These are phyloP conservation scores for Eremothecium gossypii DNA, from an alignment of 1,139 yeast species.

Conservation along the genomic window DNA sequence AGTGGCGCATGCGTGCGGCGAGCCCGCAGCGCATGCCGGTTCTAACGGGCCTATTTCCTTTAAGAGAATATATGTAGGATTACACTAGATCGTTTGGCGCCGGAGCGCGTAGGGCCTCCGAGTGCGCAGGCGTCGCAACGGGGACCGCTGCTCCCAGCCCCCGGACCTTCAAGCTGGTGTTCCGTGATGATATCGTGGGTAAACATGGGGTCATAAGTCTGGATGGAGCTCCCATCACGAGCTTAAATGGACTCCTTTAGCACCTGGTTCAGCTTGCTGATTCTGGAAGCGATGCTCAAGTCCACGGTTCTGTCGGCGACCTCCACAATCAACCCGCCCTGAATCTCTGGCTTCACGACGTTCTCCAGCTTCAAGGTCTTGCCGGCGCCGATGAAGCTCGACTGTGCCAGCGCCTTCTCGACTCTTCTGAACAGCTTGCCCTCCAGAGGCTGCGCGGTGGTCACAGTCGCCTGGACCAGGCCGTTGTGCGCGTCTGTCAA, in stretches of 20 bases:
- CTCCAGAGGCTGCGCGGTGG: slow-evolving; percentile 83
- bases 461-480: slow-evolving; percentile 85
- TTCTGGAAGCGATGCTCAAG: slow-evolving; percentile 75
- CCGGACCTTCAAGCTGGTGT: too few relatives aligned
- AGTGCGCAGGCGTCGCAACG: too few relatives aligned
- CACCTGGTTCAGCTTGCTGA: slow-evolving; percentile 81
- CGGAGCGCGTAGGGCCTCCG: too few relatives aligned
- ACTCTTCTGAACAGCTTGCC: slow-evolving; percentile 70
- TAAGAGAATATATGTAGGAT: too few relatives aligned
- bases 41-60: too few relatives aligned
- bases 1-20: too few relatives aligned
- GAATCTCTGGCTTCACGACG: slow-evolving; percentile 77
- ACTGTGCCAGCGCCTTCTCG: slow-evolving; percentile 67
- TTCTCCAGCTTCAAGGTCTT: slow-evolving; percentile 79
- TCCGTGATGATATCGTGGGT: too few relatives aligned
- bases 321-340: slow-evolving; percentile 94
- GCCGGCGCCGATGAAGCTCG: slow-evolving; percentile 74
- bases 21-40: too few relatives aligned
- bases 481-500: slow-evolving; percentile 89
- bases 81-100: too few relatives aligned
- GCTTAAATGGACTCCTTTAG: slow-evolving; percentile 70
- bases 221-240: background rate
- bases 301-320: slow-evolving; percentile 97
- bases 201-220: too few relatives aligned
- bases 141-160: too few relatives aligned